Base-by-base conservation (phyloP, 805 yeast genomes). In the Candida oleophila region DNA sequence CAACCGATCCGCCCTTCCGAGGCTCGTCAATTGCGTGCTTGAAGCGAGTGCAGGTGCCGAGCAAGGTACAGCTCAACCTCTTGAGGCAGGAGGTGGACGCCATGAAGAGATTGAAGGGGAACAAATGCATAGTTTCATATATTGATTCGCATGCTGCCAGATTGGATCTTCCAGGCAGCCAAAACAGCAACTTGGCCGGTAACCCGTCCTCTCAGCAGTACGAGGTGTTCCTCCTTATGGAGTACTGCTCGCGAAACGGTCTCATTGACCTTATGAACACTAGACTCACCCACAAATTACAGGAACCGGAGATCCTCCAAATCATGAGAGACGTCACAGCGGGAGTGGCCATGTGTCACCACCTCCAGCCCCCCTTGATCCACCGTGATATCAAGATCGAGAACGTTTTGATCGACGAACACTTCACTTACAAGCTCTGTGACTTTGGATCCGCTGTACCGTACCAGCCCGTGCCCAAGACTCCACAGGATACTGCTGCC, bases 61-160 rank as follows among this genome's bases (percentile, higher is more conserved):
- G 86, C 61, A 94, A 94, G 65, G 79, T 82, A 57, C 87, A 86
- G 44, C 74, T 94, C 61, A 89, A 87, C 56, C 78, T 85, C 20
- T 72, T 94, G 43, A 73, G 98, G 51, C 96, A 95, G 35, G 99
- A 94, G 64, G 99, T 94, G 14, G 98, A 94, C 61, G 96, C 97
- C 11, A 92, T 94, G 98, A 87, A 89, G 66, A 74, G 96, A 22
- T 73, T 94, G 30, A 73, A 83, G 50, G 96, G 96, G 7, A 80
- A 87, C 53, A 77, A 78, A 40, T 83, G 85, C 60, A 82, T 94
- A 50, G 99, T 94, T 1, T 83, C 89, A 2, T 94, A 94, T 64
- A 87, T 90, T 44, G 99, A 94, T 64, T 89, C 97, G 2, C 97
- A 94, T 68, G 99, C 99, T 4, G 82, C 95, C 11, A 76, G 95